Base-by-base conservation (phyloP, 1,284 basidiomycete genomes). In the Rhodotorula mucilaginosa region DNA sequence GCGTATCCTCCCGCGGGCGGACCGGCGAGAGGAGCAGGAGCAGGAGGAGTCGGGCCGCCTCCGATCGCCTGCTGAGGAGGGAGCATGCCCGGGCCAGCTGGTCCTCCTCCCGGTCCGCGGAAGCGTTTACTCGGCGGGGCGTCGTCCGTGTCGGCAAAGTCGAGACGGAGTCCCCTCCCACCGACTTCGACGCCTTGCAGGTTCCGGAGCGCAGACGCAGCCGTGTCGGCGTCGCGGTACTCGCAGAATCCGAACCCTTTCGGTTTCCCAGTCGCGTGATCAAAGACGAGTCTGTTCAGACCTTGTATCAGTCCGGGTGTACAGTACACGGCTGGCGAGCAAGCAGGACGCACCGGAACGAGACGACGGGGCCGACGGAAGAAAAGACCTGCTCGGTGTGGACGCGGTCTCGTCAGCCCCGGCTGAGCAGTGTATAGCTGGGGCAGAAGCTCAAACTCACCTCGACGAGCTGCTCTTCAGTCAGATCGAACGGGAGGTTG, bases 191-290 rank as follows among this genome's bases (percentile, higher is more conserved):
- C 81, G 67, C 90, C 90, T 80, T 93, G 91, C 62, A 94, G 84
- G 80, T 94, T 94, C 75, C 92, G 87, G 52, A 94, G 90, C 52
- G 92, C 92, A 49, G 90, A 92, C 21, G 85, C 82, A 2, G 90
- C 90, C 13, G 95, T 98, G 82, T 97, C 93, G 80, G 95, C 90
- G 81, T 99, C 96, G 57, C 69, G 68, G 65, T 73, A 78, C 58
- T 76, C 74, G 69, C 72, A 76, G 63, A 78, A 79, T 58, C 73
- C 96, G 80, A 97, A 99, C 21, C 97, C 96, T 82, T 92, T 93
- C 62, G 94, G 92, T 81, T 96, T 93, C 68, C 95, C 94, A 26
- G 94, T 97, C 70, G 93, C 91, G 77, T 92, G 86, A 84, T 99
- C 96, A 82, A 94, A 97, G 65, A 98, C 95, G 74, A 97, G 87